Conservation (phyloP, 129 eudicot species). For the Arctium lappa region DNA sequence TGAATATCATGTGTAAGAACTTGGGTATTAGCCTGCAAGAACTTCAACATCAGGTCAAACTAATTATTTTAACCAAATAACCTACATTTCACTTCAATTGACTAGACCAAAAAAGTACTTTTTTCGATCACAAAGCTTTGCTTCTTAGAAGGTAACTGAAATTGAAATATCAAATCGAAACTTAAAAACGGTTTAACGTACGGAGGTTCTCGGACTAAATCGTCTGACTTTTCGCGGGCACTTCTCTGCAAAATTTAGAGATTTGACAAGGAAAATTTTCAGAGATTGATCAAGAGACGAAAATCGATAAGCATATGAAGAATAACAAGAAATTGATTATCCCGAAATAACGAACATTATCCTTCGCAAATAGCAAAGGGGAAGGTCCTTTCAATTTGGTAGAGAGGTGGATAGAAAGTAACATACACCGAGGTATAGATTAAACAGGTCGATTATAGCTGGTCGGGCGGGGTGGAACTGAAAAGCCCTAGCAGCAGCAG, state of each 20-base stretch:
- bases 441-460: slow-evolving; percentile 71
- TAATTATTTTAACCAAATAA: slow-evolving; percentile 1
- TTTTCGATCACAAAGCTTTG: slow-evolving; percentile 12
- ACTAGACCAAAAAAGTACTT: not conserved
- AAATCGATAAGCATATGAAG: not conserved
- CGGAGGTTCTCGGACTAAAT: slow-evolving; percentile 72
- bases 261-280: not conserved
- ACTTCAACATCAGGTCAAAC: not conserved
- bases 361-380: slow-evolving; percentile 7
- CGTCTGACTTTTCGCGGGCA: slow-evolving; percentile 68
- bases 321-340: not conserved
- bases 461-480: slow-evolving; percentile 78
- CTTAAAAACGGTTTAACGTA: slow-evolving; percentile 28
- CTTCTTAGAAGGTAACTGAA: not conserved
- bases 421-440: slow-evolving; percentile 75
- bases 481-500: slow-evolving; percentile 32
- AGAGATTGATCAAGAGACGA: not conserved
- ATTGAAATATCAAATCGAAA: slow-evolving; percentile 1
- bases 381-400: not conserved
- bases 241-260: slow-evolving; percentile 45
- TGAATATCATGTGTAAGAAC: not conserved
- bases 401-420: not conserved
- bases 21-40: not conserved
- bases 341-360: not conserved
- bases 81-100: slow-evolving; percentile 3